Evolutionary conservation across 192 early-diverging fungal genomes (phyloP), one percentile per base, ranked within the genome.

Genomic region (Linnemannia zychae): DNA sequence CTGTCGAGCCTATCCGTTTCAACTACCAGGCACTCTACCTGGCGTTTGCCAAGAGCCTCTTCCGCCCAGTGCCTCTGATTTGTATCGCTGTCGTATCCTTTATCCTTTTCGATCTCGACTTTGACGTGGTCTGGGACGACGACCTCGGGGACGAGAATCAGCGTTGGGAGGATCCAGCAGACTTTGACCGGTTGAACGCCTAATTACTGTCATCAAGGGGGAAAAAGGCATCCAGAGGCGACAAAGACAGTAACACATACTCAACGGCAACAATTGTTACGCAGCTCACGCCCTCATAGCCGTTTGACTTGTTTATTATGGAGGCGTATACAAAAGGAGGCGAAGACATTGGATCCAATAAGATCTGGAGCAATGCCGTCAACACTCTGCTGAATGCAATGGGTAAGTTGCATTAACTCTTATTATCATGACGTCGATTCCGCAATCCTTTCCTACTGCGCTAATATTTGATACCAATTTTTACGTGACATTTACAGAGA

Each of bases 281-380:
- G 28, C 44, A 28, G 70, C 1, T 31, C 17, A 1, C 34, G 20
- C 4, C 13, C 67, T 13, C 3, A 33, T 28, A 31, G 57, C 24
- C 9, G 57, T 12, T n/a, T n/a, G 1, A 20, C 28, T 44, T 47
- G 9, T 16, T 7, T 0, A 50, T 13, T 53, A 84, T 79, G 77
- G 57, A 79, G 20, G 31, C 22, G 17, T 72, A 71, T 34, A 16
- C 44, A 3, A 63, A 53, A 5, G 31, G 57, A 2, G 12, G 50
- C 11, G 65, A 48, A 18, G 17, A 73, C 31, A 18, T 47, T 7
- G 78, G 70, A 1, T 53, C 83, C 3, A 71, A 47, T 60, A 85
- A 85, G 63, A 68, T 85, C 47, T 85, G 83, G 83, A 79, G 74
- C 44, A 85, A 79, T 60, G 83, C 83, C 31, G 78, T 85, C 47